These are phyloP conservation scores for Hordeum pubiflorum DNA, from an alignment of 202 grass and related monocot genomes.

Conservation along the genomic window DNA sequence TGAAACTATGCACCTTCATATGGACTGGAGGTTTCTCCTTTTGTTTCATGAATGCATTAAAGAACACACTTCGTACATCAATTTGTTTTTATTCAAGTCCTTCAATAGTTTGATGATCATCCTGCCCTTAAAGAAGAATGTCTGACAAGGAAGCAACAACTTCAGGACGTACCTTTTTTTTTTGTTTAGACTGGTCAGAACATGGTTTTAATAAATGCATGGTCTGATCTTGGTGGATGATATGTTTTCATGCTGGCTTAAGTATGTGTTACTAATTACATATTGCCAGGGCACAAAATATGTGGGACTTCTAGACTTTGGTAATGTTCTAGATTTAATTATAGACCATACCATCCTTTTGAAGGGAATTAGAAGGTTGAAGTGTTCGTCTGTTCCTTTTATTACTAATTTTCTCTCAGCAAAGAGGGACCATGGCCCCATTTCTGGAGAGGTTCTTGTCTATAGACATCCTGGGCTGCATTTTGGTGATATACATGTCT, in stretches of 20 bases:
- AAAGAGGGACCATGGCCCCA: conserved; percentile 57
- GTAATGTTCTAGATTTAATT: not conserved
- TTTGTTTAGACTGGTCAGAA: not conserved
- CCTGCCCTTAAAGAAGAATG: not conserved
- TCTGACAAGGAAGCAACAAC: not conserved
- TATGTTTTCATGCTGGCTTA: not conserved
- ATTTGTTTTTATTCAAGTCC: not conserved
- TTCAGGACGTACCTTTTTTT: not conserved
- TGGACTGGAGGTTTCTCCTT: not conserved
- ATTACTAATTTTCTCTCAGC: not conserved
- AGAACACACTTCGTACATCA: not conserved
- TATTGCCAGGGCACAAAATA: not conserved
- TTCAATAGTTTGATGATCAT: not conserved
- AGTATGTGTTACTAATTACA: not conserved
- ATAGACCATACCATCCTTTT: not conserved
- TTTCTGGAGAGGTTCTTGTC: conserved; percentile 69
- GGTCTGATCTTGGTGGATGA: not conserved
- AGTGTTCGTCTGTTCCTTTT: not conserved
- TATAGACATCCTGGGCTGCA: conserved; percentile 86
- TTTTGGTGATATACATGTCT: conserved; percentile 63
- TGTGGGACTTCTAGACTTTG: not conserved
- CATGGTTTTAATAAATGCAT: not conserved
- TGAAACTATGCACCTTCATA: not conserved
- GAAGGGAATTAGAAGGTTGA: not conserved
- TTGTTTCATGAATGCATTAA: not conserved